Percentiles rank a stretch among this genome's conserved stretches.
phyloP scores from a whole-genome alignment of 139 green algal species.

The Ulvella scutata region DNA sequence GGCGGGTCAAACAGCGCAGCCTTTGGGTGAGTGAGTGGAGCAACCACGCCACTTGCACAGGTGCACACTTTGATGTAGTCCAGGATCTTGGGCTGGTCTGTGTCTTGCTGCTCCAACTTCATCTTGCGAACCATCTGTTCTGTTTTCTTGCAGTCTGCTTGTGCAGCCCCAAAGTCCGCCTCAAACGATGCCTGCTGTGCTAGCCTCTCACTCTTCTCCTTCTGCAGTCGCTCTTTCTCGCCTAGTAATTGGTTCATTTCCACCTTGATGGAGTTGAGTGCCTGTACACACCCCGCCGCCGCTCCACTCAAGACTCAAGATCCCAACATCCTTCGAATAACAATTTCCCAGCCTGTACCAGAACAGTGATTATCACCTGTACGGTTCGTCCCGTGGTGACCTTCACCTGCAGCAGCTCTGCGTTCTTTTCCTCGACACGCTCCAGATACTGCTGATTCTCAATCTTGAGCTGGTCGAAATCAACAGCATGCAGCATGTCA shows the following conservation, averaged over 20 bases:
- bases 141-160: conserved; percentile 5
- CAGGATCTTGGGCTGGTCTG: conserved; percentile 56
- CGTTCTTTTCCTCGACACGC: conserved; percentile 67
- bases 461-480: conserved; percentile 89
- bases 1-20: too few species aligned
- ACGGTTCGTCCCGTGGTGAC: conserved; percentile 45
- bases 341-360: too few species aligned
- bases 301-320: too few species aligned
- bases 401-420: conserved; percentile 66
- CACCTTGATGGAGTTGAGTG: conserved; percentile 54
- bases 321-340: background rate
- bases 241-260: conserved; percentile 25
- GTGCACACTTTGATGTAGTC: conserved; percentile 82
- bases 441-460: conserved; percentile 79
- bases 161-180: conserved; percentile 12
- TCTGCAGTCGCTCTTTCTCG: conserved; percentile 18
- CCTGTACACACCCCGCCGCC: too few species aligned
- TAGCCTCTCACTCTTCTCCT: conserved; percentile 13
- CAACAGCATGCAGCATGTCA: conserved; percentile 46
- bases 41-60: too few species aligned
- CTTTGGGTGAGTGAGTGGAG: too few species aligned
- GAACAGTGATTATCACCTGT: conserved; percentile 41
- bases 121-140: conserved; percentile 21
- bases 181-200: conserved; percentile 29
- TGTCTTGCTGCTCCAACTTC: conserved; percentile 43